Percentiles rank a stretch among this genome's conserved stretches.
phyloP scores from a whole-genome alignment of 345 rosid genomes.

The Gossypium turneri region DNA sequence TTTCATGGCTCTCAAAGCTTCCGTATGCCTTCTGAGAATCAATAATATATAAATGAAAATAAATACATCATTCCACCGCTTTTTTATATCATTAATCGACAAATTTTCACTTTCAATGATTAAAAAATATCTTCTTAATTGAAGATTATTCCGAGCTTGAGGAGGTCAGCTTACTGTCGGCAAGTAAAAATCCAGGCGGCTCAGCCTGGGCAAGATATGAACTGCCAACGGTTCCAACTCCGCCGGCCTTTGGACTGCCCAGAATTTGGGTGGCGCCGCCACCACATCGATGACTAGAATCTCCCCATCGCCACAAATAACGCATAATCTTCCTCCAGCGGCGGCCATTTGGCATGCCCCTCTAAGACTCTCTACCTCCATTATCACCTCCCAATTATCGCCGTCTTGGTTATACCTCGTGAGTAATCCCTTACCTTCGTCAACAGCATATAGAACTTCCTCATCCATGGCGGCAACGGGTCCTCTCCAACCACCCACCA shows the following conservation, averaged over 20 bases:
- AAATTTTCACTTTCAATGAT: neutral
- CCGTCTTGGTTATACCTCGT: constrained; percentile 27
- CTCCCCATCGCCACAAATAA: constrained; percentile 23
- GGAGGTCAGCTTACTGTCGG: neutral
- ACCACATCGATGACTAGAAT: constrained; percentile 40
- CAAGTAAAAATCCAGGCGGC: constrained; percentile 2
- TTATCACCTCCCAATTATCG: constrained; percentile 37
- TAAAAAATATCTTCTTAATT: neutral
- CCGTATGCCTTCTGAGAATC: neutral
- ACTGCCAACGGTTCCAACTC: constrained; percentile 42
- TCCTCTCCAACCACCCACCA: constrained; percentile 56
- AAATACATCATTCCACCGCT: neutral
- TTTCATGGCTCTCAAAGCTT: neutral
- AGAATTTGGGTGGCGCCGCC: constrained; percentile 23
- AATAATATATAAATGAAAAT: neutral
- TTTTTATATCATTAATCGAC: neutral
- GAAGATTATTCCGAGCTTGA: neutral
- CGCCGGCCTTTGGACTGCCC: constrained; percentile 35
- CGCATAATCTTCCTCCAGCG: constrained; percentile 39
- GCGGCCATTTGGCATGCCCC: constrained; percentile 42
- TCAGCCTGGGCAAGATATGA: constrained; percentile 49
- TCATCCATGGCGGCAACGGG: constrained; percentile 45
- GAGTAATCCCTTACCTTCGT: constrained; percentile 37
- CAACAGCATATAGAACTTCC: constrained; percentile 42
- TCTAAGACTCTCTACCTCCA: constrained; percentile 32